Evolutionary conservation across 352 stramenopile genomes (phyloP).

Genomic region (Globisporangium viniferum): DNA sequence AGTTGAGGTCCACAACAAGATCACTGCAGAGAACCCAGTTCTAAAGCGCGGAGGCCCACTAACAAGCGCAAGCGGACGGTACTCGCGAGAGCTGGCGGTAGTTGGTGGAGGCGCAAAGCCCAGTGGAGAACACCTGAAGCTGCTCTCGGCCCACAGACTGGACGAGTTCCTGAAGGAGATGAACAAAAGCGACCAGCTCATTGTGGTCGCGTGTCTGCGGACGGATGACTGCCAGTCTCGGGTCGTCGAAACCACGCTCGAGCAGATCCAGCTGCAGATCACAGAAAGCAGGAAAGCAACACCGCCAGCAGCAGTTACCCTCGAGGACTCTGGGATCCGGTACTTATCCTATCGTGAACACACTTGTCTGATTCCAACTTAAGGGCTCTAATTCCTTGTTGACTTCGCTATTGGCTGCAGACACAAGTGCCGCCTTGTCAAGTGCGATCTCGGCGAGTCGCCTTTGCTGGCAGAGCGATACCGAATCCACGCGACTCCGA

Average conservation of each 20-base stretch:
- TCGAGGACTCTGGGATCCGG: conserved; percentile 4
- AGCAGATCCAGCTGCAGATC: conserved; percentile 50
- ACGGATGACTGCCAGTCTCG: conserved; percentile 60
- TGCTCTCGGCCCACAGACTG: conserved; percentile 43
- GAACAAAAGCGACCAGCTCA: conserved; percentile 39
- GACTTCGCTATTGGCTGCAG: neutral
- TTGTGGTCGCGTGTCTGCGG: conserved; percentile 69
- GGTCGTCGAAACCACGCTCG: conserved; percentile 44
- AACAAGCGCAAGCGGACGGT: conserved; percentile 71
- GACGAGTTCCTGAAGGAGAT: conserved; percentile 44
- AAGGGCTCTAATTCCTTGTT: no score
- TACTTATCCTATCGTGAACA: neutral
- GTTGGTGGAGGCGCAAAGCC: conserved; percentile 26
- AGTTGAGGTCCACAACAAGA: conserved; percentile 55
- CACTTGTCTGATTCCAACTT: no score
- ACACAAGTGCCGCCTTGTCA: conserved; percentile 54
- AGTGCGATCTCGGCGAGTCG: conserved; percentile 72
- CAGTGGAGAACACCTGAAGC: conserved; percentile 30
- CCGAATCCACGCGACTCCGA: conserved; percentile 64
- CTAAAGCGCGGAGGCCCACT: conserved; percentile 52
- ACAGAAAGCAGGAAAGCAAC: conserved; percentile 4
- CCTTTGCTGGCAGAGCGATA: conserved; percentile 54
- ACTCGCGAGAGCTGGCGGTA: conserved; percentile 65
- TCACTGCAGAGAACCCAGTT: conserved; percentile 57
- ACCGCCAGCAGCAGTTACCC: neutral